These are phyloP conservation scores for Melastoma candidum DNA, from an alignment of 441 rosid genomes.

Conservation along the genomic window DNA sequence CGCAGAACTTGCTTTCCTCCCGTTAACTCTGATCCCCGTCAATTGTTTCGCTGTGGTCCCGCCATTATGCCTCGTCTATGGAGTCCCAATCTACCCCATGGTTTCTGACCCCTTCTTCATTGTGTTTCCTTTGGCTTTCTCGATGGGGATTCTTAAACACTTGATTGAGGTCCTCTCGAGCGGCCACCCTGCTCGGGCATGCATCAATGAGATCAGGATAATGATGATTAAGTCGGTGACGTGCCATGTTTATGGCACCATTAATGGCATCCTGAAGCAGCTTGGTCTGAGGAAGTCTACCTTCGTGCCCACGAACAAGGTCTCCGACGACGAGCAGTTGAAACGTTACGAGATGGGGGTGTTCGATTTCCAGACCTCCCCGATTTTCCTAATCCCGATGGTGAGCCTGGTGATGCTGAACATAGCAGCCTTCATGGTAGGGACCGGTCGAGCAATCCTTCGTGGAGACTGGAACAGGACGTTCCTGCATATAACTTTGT, in stretches of 20 bases:
- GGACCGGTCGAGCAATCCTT: constrained; percentile 11
- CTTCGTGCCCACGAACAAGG: constrained; percentile 33
- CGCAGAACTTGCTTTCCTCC: constrained; percentile 8
- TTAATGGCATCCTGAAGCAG: constrained; percentile 20
- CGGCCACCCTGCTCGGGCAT: constrained; percentile 13
- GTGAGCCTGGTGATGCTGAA: constrained; percentile 21
- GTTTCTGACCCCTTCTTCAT: constrained; percentile 18
- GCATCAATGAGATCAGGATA: constrained; percentile 26
- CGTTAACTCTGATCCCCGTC: constrained; percentile 18
- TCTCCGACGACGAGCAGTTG: constrained; percentile 12
- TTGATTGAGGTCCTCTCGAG: constrained; percentile 19
- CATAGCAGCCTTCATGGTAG: constrained; percentile 15
- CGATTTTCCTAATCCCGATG: constrained; percentile 25
- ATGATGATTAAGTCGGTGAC: constrained; percentile 36
- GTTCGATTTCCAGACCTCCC: constrained; percentile 26
- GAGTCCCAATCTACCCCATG: constrained; percentile 32
- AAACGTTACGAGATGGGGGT: constrained; percentile 24
- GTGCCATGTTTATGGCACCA: constrained; percentile 14
- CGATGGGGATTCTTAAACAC: constrained; percentile 13
- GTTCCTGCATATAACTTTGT: constrained; percentile 20
- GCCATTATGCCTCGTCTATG: constrained; percentile 29
- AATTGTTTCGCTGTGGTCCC: constrained; percentile 31
- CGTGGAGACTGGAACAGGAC: constrained; percentile 14
- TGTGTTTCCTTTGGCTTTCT: constrained; percentile 19
- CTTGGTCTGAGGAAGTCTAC: constrained; percentile 24